Percentiles rank a stretch among this genome's conserved stretches.
Evolutionary conservation across 176 grass and related monocot species (phyloP).

Genomic region (Phoenix roebelenii): DNA sequence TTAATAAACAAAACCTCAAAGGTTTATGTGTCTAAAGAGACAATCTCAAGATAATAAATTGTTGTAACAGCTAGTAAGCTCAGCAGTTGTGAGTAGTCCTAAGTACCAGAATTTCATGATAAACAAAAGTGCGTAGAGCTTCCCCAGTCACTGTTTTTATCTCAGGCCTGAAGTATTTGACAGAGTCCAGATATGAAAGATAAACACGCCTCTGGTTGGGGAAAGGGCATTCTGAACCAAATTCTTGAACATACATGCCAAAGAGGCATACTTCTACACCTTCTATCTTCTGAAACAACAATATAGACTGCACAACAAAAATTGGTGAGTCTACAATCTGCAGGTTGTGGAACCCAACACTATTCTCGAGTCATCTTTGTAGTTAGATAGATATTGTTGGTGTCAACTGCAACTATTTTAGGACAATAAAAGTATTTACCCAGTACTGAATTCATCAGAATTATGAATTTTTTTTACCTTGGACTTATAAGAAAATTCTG

Average conservation of each 20-base stretch:
- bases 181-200: constrained; percentile 98
- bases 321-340: constrained; percentile 2
- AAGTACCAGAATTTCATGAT: constrained; percentile 98
- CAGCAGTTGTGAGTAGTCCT: neutral
- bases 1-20: neutral
- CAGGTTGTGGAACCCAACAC: no score
- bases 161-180: constrained; percentile 98
- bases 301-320: constrained; percentile 68
- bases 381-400: no score
- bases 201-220: constrained; percentile 92
- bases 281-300: constrained; percentile 99
- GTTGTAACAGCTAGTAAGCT: no score
- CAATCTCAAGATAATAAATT: no score
- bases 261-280: constrained; percentile 99
- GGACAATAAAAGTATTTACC: no score
- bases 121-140: constrained; percentile 82
- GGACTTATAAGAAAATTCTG: constrained; percentile 96
- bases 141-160: constrained; percentile 72
- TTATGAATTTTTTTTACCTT: constrained; percentile 38
- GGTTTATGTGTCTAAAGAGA: no score
- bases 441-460: no score
- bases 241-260: constrained; percentile 99
- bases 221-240: constrained; percentile 79
- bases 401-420: no score
- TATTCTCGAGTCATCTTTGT: no score